Base-by-base conservation (phyloP, 2,329 filamentous ascomycete species). In the Penicillium rolfsii region DNA sequence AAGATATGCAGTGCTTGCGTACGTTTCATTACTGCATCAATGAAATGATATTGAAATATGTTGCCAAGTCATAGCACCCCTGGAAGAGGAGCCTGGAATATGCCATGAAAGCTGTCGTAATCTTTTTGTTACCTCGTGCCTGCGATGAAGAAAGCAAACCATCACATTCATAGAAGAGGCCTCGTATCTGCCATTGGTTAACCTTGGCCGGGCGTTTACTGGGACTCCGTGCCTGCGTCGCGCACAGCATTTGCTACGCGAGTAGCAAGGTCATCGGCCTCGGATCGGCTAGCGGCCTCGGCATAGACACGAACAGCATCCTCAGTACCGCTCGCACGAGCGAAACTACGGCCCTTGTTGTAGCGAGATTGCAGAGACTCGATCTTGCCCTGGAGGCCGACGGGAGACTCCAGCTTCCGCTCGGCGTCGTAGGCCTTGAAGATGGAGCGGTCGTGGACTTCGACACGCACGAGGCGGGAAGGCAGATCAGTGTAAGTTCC, bases 291-390 rank as follows among this genome's bases (percentile, higher is more conserved):
- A 40, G 91, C 91, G 4, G 95, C 95, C 80, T 99, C 95, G 7
- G 94, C 94, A 74, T 99, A 99, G 22, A 99, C 93, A 64, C 95
- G 87, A 70, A 97, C 93, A 2, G 93, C 94, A 76, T 99, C 96
- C 78, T 99, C 95, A 0, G 95, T 99, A 33, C 95, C 95, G 67
- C 90, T 95, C 40, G 95, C 93, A 70, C 95, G 89, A 7, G 93
- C 95, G 77, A 99, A 99, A 53, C 91, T 89, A 66, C 95, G 87
- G 2, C 91, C 95, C 70, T 91, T 90, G 72, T 91, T 91, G 79
- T 96, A 97, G 77, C 97, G 97, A 73, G 89, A 89, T 63, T 97
- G 93, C 62, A 91, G 84, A 63, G 87, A 86, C 77, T 98, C 93
- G 69, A 99, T 97, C 75, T 92, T 87, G 19, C 86, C 85, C 79